A percentile compares a stretch with the other conserved stretches of the same genome.
phyloP scores from a whole-genome alignment of 192 early-diverging fungal species.

The Coemansia sp. region DNA sequence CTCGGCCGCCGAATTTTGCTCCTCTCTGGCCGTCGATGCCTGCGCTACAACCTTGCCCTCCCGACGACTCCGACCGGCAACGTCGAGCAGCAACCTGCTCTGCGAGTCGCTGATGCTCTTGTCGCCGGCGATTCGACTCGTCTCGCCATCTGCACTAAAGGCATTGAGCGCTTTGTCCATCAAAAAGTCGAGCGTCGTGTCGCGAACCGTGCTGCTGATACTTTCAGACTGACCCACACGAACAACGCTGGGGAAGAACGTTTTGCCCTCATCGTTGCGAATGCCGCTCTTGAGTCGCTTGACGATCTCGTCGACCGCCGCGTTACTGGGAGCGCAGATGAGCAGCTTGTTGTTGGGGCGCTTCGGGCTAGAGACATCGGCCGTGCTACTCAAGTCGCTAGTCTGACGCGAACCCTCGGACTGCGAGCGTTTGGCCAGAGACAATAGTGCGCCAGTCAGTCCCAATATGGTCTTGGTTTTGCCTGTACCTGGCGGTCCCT shows the following conservation, averaged over 20 bases:
- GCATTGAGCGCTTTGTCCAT: conserved; percentile 62
- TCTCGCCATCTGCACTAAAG: conserved; percentile 5
- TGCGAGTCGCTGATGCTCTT: conserved; percentile 26
- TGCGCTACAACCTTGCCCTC: conserved; percentile 17
- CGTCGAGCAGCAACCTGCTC: conserved; percentile 19
- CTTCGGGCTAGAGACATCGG: background rate
- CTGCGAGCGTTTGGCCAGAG: conserved; percentile 1
- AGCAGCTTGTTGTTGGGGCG: conserved; percentile 62
- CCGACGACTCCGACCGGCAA: conserved; percentile 17
- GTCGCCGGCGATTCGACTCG: background rate
- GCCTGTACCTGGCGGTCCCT: conserved; percentile 72
- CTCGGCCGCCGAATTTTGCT: conserved; percentile 8
- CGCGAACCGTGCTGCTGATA: conserved; percentile 70
- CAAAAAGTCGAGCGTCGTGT: conserved; percentile 70
- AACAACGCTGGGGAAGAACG: conserved; percentile 71
- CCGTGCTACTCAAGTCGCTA: background rate
- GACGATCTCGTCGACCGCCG: conserved; percentile 94
- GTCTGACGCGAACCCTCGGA: background rate
- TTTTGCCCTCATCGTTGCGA: conserved; percentile 48
- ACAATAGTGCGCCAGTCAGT: conserved; percentile 68
- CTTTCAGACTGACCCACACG: conserved; percentile 76
- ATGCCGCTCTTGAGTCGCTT: conserved; percentile 82
- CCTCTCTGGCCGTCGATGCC: conserved; percentile 16
- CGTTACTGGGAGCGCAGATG: conserved; percentile 94
- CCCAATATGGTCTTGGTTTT: conserved; percentile 92